phyloP scores from a whole-genome alignment of 2,329 filamentous ascomycete genomes.

The Epichloe uncinata region DNA sequence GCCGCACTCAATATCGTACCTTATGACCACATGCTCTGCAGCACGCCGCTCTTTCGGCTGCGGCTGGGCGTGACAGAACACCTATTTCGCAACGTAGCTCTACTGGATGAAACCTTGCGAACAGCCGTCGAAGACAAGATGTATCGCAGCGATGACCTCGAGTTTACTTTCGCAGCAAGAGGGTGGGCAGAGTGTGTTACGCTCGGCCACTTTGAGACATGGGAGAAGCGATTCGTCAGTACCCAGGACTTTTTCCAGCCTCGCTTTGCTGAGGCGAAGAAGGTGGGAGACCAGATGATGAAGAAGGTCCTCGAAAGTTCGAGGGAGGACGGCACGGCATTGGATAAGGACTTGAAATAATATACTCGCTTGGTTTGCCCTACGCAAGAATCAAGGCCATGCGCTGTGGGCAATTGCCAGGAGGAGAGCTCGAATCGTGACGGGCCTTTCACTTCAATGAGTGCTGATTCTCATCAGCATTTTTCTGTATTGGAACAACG shows the following conservation, averaged over 20 bases:
- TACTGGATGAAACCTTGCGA: constrained; percentile 73
- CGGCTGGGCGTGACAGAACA: constrained; percentile 97
- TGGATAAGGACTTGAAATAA: too few species aligned
- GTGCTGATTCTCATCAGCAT: too few species aligned
- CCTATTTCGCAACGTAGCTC: constrained; percentile 68
- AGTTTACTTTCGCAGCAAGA: constrained; percentile 92
- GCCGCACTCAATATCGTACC: constrained; percentile 84
- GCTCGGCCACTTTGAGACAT: constrained; percentile 85
- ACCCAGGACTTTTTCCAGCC: constrained; percentile 89
- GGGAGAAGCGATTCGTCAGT: constrained; percentile 78
- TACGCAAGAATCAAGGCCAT: not conserved
- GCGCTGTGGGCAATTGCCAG: not conserved
- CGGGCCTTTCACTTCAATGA: too few species aligned
- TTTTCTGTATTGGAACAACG: too few species aligned
- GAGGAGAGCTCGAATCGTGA: too few species aligned
- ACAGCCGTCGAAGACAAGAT: constrained; percentile 82
- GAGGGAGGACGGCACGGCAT: constrained; percentile 16
- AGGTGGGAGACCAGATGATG: constrained; percentile 93
- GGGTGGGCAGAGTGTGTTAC: constrained; percentile 93
- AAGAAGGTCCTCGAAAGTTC: constrained; percentile 83
- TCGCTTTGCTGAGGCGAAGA: constrained; percentile 73
- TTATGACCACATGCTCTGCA: constrained; percentile 99
- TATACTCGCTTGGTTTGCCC: too few species aligned
- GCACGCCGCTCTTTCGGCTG: constrained; percentile 89
- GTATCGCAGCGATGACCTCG: constrained; percentile 88